phyloP scores from a whole-genome alignment of 2,329 filamentous ascomycete genomes.

The Hymenoscyphus linearis region DNA sequence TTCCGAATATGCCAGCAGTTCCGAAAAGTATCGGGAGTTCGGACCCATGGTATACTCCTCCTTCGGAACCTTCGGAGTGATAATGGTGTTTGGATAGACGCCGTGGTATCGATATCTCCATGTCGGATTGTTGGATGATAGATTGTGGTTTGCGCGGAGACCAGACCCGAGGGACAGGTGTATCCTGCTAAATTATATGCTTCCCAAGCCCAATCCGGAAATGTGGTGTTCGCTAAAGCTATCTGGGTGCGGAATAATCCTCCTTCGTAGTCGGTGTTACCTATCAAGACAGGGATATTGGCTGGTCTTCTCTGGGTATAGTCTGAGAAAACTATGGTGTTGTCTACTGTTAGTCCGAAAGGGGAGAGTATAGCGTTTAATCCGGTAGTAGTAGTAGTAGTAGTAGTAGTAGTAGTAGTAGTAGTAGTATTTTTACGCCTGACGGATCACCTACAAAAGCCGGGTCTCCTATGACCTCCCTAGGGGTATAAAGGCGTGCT shows the following conservation, averaged over 20 bases:
- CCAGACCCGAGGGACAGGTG: conserved; percentile 28
- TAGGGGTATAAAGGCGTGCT: too few species aligned
- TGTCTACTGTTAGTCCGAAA: conserved; percentile 17
- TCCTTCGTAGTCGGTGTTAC: conserved; percentile 28
- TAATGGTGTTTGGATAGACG: conserved; percentile 29
- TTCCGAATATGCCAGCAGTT: conserved; percentile 17
- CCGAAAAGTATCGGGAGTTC: conserved; percentile 31
- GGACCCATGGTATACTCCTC: conserved; percentile 31
- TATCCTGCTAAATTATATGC: conserved; percentile 19
- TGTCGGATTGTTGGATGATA: conserved; percentile 26
- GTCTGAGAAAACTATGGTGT: conserved; percentile 14
- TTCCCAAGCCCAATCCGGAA: conserved; percentile 19
- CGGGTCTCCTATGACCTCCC: too few species aligned
- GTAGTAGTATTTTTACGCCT: too few species aligned
- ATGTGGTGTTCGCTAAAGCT: conserved; percentile 3
- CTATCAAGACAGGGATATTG: conserved; percentile 22
- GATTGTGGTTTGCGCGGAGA: conserved; percentile 17
- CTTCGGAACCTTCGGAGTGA: conserved; percentile 25
- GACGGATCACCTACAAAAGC: too few species aligned
- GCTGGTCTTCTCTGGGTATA: conserved; percentile 15
- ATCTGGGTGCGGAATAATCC: conserved; percentile 22
- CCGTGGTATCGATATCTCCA: conserved; percentile 34
- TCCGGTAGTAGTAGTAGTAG: conserved; percentile 12
- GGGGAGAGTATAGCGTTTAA: conserved; percentile 7
- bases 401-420: too few species aligned